These are phyloP conservation scores for Asterophora lycoperdoides DNA, from an alignment of 768 basidiomycete species.

Conservation along the genomic window DNA sequence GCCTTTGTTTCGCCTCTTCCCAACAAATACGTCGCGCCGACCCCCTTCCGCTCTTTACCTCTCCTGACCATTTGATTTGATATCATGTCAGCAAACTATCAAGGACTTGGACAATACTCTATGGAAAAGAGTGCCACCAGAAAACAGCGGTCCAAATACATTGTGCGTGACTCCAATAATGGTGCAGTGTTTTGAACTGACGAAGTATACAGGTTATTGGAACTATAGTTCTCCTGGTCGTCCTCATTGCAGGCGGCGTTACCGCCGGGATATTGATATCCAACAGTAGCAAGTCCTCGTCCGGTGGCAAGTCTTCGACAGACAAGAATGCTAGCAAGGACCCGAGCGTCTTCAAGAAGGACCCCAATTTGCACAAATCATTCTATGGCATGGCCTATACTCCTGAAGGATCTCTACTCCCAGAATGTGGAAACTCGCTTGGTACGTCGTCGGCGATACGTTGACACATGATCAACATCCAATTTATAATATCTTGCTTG, in stretches of 20 bases:
- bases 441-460: slow-evolving; percentile 25
- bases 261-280: slow-evolving; percentile 63
- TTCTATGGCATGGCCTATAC: slow-evolving; percentile 91
- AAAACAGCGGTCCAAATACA: slow-evolving; percentile 45
- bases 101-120: slow-evolving; percentile 9
- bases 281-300: slow-evolving; percentile 40
- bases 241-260: slow-evolving; percentile 52
- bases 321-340: slow-evolving; percentile 37
- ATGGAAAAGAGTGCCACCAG: slow-evolving; percentile 26
- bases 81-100: neutral
- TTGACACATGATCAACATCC: neutral
- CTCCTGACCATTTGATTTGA: neutral
- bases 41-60: slow-evolving; percentile 1
- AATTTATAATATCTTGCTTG: slow-evolving; percentile 2
- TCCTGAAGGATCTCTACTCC: slow-evolving; percentile 63
- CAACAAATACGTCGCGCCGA: neutral
- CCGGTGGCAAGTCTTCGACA: slow-evolving; percentile 1
- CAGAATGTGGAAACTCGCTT: slow-evolving; percentile 57
- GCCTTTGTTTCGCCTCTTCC: slow-evolving; percentile 3
- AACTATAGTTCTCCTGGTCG: slow-evolving; percentile 40
- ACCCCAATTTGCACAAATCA: slow-evolving; percentile 58
- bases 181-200: neutral
- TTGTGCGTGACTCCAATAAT: slow-evolving; percentile 39
- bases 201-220: slow-evolving; percentile 47
- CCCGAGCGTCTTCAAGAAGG: slow-evolving; percentile 68